Conservation (phyloP, 805 yeast genomes). For the Myxozyma neotropica region DNA sequence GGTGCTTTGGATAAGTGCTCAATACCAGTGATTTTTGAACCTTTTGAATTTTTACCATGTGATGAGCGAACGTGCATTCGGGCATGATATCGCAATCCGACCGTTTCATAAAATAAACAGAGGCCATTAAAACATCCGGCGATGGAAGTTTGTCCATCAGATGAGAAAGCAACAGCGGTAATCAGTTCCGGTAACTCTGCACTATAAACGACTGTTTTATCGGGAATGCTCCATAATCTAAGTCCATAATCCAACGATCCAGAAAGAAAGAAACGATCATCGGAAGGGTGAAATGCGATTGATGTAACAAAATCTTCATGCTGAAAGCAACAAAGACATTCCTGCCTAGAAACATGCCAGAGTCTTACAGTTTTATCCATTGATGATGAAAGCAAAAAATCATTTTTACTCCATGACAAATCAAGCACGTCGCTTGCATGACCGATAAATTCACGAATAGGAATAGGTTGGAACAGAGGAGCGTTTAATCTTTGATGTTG, state of each 20-base stretch:
- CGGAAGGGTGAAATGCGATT: slow-evolving; percentile 77
- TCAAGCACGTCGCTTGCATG: slow-evolving; percentile 74
- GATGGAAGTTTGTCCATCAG: slow-evolving; percentile 58
- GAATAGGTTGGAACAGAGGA: slow-evolving; percentile 74
- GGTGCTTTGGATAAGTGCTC: slow-evolving; percentile 43
- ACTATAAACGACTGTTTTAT: slow-evolving; percentile 61
- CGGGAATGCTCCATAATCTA: slow-evolving; percentile 84
- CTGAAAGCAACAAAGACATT: slow-evolving; percentile 62
- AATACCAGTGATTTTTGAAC: slow-evolving; percentile 77
- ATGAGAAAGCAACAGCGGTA: slow-evolving; percentile 74
- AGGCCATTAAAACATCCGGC: slow-evolving; percentile 83
- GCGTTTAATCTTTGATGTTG: slow-evolving; percentile 51
- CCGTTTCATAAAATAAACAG: slow-evolving; percentile 61
- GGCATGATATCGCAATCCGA: slow-evolving; percentile 59
- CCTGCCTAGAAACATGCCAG: slow-evolving; percentile 78
- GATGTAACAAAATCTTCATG: slow-evolving; percentile 85
- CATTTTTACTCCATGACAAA: slow-evolving; percentile 85
- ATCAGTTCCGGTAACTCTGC: slow-evolving; percentile 65
- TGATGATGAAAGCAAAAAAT: slow-evolving; percentile 75
- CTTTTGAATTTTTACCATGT: slow-evolving; percentile 43
- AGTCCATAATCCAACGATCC: slow-evolving; percentile 78
- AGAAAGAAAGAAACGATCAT: slow-evolving; percentile 82
- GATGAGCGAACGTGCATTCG: slow-evolving; percentile 47
- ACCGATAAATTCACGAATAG: slow-evolving; percentile 61
- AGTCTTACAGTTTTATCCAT: slow-evolving; percentile 81